A percentile compares a stretch with the other conserved stretches of the same genome.
Conservation (phyloP, 192 early-diverging fungal genomes). For the Coemansia sp. region DNA sequence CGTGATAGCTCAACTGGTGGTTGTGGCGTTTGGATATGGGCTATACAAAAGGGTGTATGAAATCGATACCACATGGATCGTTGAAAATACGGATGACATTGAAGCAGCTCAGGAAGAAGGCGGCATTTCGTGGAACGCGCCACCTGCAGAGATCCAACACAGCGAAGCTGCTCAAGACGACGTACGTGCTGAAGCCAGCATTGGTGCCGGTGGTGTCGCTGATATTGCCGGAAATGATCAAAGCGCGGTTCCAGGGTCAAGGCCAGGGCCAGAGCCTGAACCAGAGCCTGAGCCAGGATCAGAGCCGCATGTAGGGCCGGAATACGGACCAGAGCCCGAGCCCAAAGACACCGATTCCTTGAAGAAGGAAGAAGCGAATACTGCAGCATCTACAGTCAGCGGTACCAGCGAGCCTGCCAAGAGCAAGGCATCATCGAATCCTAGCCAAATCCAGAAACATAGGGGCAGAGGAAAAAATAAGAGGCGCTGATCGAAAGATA, state of each 20-base stretch:
- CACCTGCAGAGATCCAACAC: neutral
- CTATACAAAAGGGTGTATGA: constrained; percentile 5
- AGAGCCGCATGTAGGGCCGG: neutral
- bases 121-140: neutral
- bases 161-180: too few species aligned
- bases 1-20: constrained; percentile 16
- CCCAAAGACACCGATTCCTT: too few species aligned
- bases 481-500: neutral
- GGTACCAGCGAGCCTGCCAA: too few species aligned
- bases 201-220: neutral
- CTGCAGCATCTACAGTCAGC: neutral
- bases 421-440: neutral
- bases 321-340: too few species aligned
- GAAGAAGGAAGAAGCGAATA: neutral
- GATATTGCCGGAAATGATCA: neutral
- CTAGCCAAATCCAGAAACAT: neutral
- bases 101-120: neutral
- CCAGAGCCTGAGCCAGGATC: neutral
- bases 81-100: constrained; percentile 11
- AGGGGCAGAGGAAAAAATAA: neutral
- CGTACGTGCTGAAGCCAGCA: too few species aligned
- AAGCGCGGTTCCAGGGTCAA: neutral
- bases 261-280: neutral
- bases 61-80: constrained; percentile 8
- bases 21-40: constrained; percentile 10